Conservation (phyloP, 371 early-diverging fungal genomes). For the Massospora cicadina region DNA sequence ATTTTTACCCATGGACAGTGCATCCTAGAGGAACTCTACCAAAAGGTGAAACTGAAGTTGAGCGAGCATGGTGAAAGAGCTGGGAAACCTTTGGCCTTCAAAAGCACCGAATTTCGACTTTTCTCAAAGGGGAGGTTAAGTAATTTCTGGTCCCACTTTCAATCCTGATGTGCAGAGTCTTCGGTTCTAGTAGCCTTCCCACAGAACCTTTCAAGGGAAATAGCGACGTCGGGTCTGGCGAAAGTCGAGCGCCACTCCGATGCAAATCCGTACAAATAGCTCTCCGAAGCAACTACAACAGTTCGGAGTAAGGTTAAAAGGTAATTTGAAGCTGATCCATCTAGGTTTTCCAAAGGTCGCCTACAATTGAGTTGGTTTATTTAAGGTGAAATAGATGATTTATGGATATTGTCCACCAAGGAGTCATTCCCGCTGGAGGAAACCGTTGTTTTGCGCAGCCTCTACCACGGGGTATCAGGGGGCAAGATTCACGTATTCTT, state of each 20-base stretch:
- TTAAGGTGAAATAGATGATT: slow-evolving; percentile 10
- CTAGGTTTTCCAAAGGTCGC: slow-evolving; percentile 11
- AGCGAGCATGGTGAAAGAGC: neutral
- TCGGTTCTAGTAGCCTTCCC: neutral
- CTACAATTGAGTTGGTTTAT: neutral
- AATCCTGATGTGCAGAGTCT: neutral
- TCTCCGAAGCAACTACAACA: neutral
- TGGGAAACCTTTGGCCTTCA: neutral
- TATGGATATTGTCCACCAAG: slow-evolving; percentile 9
- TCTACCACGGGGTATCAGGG: slow-evolving; percentile 5
- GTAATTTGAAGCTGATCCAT: neutral
- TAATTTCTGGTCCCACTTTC: neutral
- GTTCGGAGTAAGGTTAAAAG: neutral
- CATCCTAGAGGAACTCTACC: neutral
- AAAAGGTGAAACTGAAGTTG: neutral
- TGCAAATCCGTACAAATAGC: neutral
- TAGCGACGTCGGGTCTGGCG: neutral
- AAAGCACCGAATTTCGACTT: neutral
- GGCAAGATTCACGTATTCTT: slow-evolving; percentile 3
- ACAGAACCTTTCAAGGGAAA: neutral
- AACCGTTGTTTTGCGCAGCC: slow-evolving; percentile 8
- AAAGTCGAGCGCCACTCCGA: neutral
- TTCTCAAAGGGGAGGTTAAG: neutral
- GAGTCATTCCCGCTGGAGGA: neutral
- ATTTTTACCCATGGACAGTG: neutral